Evolutionary conservation across 768 basidiomycete species (phyloP).

Genomic region (Russula abietina): DNA sequence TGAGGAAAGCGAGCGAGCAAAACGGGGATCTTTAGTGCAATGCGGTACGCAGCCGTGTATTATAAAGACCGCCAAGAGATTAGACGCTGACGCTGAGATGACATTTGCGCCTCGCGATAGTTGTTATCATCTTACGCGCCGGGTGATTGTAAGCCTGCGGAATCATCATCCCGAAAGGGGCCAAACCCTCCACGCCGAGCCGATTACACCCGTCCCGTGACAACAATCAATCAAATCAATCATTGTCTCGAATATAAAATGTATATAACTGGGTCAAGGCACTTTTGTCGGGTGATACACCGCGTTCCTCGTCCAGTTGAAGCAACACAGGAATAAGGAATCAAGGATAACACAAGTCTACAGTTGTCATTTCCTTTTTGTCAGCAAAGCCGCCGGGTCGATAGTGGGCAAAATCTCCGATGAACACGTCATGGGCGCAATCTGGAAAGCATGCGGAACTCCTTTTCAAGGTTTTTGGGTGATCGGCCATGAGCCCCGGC

Average conservation of each 20-base stretch:
- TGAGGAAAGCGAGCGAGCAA: not conserved
- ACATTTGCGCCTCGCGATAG: constrained; percentile 5
- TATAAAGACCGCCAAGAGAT: constrained; percentile 15
- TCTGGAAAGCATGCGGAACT: not conserved
- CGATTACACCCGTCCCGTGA: constrained; percentile 9
- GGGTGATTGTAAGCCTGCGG: constrained; percentile 12
- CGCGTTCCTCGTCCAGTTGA: too few relatives aligned
- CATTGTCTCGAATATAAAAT: not conserved
- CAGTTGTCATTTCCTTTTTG: not conserved
- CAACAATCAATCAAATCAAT: not conserved
- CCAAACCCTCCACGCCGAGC: constrained; percentile 1
- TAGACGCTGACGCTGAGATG: constrained; percentile 17
- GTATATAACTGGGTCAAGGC: not conserved
- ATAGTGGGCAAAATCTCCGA: not conserved
- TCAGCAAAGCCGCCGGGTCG: not conserved
- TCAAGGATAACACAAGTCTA: not conserved
- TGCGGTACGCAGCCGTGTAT: constrained; percentile 1
- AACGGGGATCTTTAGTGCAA: not conserved
- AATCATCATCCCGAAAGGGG: not conserved
- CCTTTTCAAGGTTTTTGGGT: not conserved
- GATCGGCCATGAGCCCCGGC: not conserved
- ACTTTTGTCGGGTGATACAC: not conserved
- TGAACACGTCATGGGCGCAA: constrained; percentile 7
- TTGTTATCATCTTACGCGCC: not conserved
- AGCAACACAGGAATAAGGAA: not conserved